Conservation (phyloP, 345 rosid genomes). For the Gossypium bickii region DNA sequence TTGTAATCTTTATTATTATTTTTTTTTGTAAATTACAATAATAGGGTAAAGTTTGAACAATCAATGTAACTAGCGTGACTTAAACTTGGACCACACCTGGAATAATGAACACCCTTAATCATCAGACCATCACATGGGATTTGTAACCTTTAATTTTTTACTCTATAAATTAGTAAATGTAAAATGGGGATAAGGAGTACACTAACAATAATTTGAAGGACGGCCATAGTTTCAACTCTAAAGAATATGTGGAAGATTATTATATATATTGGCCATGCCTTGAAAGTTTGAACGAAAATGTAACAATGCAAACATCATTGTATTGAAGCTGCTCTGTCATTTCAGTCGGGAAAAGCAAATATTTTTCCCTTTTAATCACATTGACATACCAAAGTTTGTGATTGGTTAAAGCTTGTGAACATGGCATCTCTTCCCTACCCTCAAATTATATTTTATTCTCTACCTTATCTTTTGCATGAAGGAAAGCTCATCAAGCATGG, state of each 20-base stretch:
- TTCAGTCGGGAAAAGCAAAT: background rate
- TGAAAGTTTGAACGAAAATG: background rate
- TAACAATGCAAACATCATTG: too few species aligned
- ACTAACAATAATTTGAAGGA: too few species aligned
- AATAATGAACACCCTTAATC: too few species aligned
- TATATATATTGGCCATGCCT: background rate
- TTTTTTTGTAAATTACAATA: too few species aligned
- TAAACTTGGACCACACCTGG: rapidly evolving
- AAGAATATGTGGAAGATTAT: background rate
- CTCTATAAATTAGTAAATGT: too few species aligned
- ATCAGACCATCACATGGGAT: too few species aligned
- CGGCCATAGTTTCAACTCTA: background rate
- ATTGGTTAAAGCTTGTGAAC: conserved; percentile 2
- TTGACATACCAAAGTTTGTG: background rate
- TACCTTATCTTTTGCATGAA: conserved; percentile 10
- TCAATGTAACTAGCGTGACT: too few species aligned
- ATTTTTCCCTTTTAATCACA: background rate
- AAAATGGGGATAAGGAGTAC: too few species aligned
- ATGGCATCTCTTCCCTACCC: background rate
- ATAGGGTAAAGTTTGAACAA: too few species aligned
- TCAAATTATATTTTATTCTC: background rate
- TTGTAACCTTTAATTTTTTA: too few species aligned
- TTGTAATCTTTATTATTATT: too few species aligned
- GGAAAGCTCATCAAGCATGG: background rate
- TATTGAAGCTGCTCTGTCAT: background rate